A percentile compares a stretch with the other conserved stretches of the same genome.
Conservation (phyloP, 805 yeast species). For the Ogataea henricii region DNA sequence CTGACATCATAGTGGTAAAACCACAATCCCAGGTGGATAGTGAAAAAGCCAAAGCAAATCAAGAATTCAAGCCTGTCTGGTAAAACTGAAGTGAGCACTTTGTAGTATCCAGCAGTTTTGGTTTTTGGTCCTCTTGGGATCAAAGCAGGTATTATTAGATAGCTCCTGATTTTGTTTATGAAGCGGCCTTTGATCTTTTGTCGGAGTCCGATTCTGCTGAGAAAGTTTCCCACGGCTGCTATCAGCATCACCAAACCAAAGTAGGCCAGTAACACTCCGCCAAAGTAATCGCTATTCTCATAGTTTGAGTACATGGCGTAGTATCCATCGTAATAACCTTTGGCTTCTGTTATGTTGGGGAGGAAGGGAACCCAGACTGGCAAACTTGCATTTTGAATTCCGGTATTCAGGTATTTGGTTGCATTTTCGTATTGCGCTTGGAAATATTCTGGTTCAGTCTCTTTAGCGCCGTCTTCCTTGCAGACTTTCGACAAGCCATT, state of each 20-base stretch:
- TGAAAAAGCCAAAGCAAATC: slow-evolving; percentile 29
- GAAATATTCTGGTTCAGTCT: background rate
- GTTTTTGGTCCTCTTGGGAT: slow-evolving; percentile 26
- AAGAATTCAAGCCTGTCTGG: slow-evolving; percentile 40
- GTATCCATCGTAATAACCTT: slow-evolving; percentile 12
- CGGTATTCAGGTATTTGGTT: slow-evolving; percentile 22
- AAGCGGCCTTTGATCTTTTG: slow-evolving; percentile 35
- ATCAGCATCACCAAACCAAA: slow-evolving; percentile 41
- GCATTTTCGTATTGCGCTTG: slow-evolving; percentile 34
- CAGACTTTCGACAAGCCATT: background rate
- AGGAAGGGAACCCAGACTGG: slow-evolving; percentile 20
- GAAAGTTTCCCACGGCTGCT: slow-evolving; percentile 38
- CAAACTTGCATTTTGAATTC: slow-evolving; percentile 9
- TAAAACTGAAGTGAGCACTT: slow-evolving; percentile 21
- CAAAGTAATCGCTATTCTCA: slow-evolving; percentile 35
- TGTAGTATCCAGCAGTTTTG: slow-evolving; percentile 18
- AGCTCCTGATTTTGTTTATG: slow-evolving; percentile 37
- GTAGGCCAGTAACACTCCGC: slow-evolving; percentile 39
- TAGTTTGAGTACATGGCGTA: slow-evolving; percentile 22
- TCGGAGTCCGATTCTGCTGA: slow-evolving; percentile 28
- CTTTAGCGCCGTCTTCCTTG: background rate
- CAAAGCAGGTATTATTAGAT: slow-evolving; percentile 43
- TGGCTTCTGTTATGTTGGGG: slow-evolving; percentile 14
- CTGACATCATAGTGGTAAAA: slow-evolving; percentile 19
- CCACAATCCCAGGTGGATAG: slow-evolving; percentile 28